Percentiles rank a stretch among this genome's conserved stretches.
These are phyloP conservation scores for Metarhizium rileyi DNA, from an alignment of 2,329 filamentous ascomycete species.

Conservation along the genomic window DNA sequence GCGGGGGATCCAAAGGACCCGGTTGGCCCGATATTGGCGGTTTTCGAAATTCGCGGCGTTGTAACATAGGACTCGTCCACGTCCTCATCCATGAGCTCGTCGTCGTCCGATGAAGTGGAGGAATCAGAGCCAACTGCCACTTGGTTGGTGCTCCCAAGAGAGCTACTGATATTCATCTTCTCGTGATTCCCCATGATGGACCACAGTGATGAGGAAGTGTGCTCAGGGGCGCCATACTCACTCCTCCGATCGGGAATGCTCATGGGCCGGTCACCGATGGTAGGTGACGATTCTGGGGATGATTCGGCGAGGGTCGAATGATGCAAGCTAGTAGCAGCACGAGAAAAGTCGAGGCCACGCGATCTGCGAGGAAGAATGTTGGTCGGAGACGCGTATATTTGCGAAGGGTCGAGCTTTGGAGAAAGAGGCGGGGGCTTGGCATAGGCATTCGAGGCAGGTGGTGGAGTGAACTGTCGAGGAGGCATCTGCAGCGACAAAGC, in stretches of 20 bases:
- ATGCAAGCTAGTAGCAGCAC: constrained; percentile 87
- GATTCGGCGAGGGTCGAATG: constrained; percentile 90
- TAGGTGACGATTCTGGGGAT: constrained; percentile 84
- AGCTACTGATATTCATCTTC: constrained; percentile 65
- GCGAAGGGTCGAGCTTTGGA: constrained; percentile 74
- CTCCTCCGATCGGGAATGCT: constrained; percentile 48
- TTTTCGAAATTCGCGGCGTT: constrained; percentile 68
- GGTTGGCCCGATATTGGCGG: constrained; percentile 31
- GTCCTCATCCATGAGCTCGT: constrained; percentile 61
- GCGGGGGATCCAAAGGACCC: constrained; percentile 61
- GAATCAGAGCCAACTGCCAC: constrained; percentile 66
- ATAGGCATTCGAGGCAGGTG: constrained; percentile 25
- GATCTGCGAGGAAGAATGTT: constrained; percentile 84
- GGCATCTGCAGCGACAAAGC: constrained; percentile 41
- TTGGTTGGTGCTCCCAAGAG: constrained; percentile 53
- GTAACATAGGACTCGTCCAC: constrained; percentile 73
- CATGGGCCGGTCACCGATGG: constrained; percentile 58
- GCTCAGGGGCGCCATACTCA: constrained; percentile 42
- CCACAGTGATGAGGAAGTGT: constrained; percentile 64
- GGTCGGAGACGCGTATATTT: constrained; percentile 77
- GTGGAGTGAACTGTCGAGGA: constrained; percentile 25
- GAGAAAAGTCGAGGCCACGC: constrained; percentile 83
- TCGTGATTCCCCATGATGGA: constrained; percentile 61
- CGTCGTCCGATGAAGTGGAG: constrained; percentile 63
- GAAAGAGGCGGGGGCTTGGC: constrained; percentile 61